These are phyloP conservation scores for Podaxis rugospora DNA, from an alignment of 768 basidiomycete species.

Conservation along the genomic window DNA sequence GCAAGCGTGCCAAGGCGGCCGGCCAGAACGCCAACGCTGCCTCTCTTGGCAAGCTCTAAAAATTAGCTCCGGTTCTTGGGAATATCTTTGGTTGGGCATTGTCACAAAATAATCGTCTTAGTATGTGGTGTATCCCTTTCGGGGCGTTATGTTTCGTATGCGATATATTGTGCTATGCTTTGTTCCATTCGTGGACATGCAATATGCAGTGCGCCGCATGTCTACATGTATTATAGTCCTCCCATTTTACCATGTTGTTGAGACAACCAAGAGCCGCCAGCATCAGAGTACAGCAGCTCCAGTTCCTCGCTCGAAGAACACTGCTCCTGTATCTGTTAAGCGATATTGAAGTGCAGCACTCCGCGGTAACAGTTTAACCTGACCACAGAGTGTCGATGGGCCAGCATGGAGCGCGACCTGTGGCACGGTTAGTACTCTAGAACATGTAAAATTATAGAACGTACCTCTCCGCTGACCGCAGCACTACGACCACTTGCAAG, in stretches of 20 bases:
- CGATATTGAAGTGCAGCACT: slow-evolving; percentile 64
- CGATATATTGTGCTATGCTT: slow-evolving; percentile 1
- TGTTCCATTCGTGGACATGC: slow-evolving; percentile 1
- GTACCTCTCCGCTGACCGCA: slow-evolving; percentile 72
- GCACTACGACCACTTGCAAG: slow-evolving; percentile 75
- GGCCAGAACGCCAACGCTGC: slow-evolving; percentile 62
- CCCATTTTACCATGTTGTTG: background rate
- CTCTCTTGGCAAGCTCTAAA: slow-evolving; percentile 61
- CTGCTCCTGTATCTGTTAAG: slow-evolving; percentile 57
- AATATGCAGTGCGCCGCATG: slow-evolving; percentile 3
- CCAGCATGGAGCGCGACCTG: slow-evolving; percentile 65
- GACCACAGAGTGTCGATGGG: slow-evolving; percentile 26
- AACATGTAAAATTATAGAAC: slow-evolving; percentile 9
- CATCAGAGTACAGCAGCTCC: slow-evolving; percentile 55
- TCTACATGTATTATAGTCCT: slow-evolving; percentile 2
- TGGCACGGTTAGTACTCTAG: background rate
- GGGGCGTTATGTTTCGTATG: background rate
- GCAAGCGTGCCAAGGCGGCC: slow-evolving; percentile 89
- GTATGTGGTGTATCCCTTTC: slow-evolving; percentile 1
- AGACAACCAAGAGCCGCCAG: background rate
- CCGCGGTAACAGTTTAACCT: slow-evolving; percentile 43
- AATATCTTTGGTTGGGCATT: background rate
- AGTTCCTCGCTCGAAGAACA: slow-evolving; percentile 74
- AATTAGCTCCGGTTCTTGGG: background rate
- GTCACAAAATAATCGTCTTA: background rate